Conservation (phyloP, 2,329 filamentous ascomycete genomes). For the Hypoxylon sp. region DNA sequence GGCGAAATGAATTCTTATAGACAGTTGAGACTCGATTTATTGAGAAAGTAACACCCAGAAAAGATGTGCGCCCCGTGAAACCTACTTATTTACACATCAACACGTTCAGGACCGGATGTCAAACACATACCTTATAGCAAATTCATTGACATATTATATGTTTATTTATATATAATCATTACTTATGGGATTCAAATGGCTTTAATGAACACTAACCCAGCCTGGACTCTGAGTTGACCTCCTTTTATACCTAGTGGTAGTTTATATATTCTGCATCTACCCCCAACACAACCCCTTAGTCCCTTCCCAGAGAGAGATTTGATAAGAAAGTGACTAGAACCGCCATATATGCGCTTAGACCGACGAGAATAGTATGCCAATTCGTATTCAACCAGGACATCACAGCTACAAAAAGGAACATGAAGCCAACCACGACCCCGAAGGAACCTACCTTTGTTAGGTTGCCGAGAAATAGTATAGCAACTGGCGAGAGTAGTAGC, state of each 20-base stretch:
- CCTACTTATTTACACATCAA: no score
- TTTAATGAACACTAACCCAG: background rate
- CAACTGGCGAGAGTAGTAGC: conserved; percentile 25
- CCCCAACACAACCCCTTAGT: background rate
- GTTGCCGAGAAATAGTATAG: conserved; percentile 30
- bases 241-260: background rate
- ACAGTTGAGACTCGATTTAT: no score
- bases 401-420: conserved; percentile 16
- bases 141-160: no score
- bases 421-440: conserved; percentile 22
- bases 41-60: no score
- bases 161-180: background rate
- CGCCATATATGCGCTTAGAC: conserved; percentile 32
- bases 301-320: conserved; percentile 19
- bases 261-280: background rate
- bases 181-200: background rate
- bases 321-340: conserved; percentile 29
- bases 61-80: no score
- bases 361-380: conserved; percentile 34
- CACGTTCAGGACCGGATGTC: no score
- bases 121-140: no score
- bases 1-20: no score
- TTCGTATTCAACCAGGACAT: conserved; percentile 7
- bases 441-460: conserved; percentile 6
- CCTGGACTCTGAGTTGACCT: background rate